Evolutionary conservation across 2,329 filamentous ascomycete genomes (phyloP), one percentile per base, ranked within the genome.

Genomic region (Aschersonia sp.): DNA sequence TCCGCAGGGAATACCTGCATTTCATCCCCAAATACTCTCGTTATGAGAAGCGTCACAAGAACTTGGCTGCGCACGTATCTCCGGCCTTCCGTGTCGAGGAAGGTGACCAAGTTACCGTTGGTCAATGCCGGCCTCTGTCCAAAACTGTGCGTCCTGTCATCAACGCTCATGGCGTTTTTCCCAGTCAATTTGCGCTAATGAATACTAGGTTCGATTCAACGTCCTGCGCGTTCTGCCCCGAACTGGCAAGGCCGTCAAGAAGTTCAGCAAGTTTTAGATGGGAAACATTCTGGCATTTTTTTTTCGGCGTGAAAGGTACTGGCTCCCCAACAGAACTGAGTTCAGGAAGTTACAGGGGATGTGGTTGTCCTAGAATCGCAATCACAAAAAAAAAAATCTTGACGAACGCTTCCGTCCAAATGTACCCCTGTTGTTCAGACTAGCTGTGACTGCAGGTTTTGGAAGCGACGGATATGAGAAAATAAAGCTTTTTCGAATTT

Each of bases 41-140:
- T 83, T 98, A 98, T 75, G 94, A 98, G 87, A 97, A 95, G 84
- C 83, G 92, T 72, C 92, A 98, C 87, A 95, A 95, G 85, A 98
- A 98, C 84, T 81, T 98, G 59, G 87, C 92, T 66, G 92, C 90
- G 60, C 92, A 98, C 82, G 90, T 97, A 66, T 95, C 89, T 58
- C 92, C 92, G 64, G 90, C 90, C 72, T 98, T 98, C 88, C 92
- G 92, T 95, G 89, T 97, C 64, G 86, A 94, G 79, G 90, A 97
- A 71, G 94, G 92, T 82, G 92, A 98, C 76, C 84, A 90, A 77
- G 94, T 98, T 65, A 95, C 90, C 63, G 90, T 98, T 72, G 92
- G 92, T 76, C 92, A 98, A 80, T 98, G 92, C 87, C 81, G 92
- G 73, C 92, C 92, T 66, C 81, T 98, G 66, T 89, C 83, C 86